Evolutionary conservation across 768 basidiomycete genomes (phyloP), one percentile per base, ranked within the genome.

Genomic region (Boletus pseudo-olivaceus): DNA sequence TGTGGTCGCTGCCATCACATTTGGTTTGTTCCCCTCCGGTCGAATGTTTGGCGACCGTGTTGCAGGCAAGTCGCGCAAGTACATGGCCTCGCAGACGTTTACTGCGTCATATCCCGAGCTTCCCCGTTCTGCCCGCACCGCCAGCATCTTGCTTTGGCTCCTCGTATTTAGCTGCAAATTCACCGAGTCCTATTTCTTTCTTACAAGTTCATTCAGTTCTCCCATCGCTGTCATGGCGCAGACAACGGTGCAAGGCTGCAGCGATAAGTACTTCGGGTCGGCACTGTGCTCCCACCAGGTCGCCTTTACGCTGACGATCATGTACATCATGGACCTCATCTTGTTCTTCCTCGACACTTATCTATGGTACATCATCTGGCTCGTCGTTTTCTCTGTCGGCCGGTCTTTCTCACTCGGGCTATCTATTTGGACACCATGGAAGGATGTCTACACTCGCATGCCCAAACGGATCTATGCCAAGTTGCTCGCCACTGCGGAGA

Each of bases 311-410:
- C 82, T 99, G 56, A 78, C 95, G 38, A 94, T 98, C 80, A 99
- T 98, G 96, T 98, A 96, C 76, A 71, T 97, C 73, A 98, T 99
- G 97, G 97, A 99, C 68, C 75, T 99, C 60, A 79, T 92, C 53
- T 78, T 99, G 62, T 99, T 98, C 85, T 99, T 99, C 84, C 77
- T 99, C 75, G 97, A 99, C 79, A 99, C 97, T 43, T 99, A 98
- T 79, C 76, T 99, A 42, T 99, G 97, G 97, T 99, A 97, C 76
- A 93, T 98, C 77, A 94, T 98, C 70, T 98, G 96, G 96, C 83
- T 93, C 64, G 94, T 96, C 59, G 87, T 96, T 62, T 93, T 95
- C 79, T 90, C 88, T 66, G 88, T 96, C 45, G 87, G 82, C 9
- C 83, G 95, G 19, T 93, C 92, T 19, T 99, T 99, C 70, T 78